phyloP scores from a whole-genome alignment of 805 yeast species.

The Cyberlindnera sargentensis region DNA sequence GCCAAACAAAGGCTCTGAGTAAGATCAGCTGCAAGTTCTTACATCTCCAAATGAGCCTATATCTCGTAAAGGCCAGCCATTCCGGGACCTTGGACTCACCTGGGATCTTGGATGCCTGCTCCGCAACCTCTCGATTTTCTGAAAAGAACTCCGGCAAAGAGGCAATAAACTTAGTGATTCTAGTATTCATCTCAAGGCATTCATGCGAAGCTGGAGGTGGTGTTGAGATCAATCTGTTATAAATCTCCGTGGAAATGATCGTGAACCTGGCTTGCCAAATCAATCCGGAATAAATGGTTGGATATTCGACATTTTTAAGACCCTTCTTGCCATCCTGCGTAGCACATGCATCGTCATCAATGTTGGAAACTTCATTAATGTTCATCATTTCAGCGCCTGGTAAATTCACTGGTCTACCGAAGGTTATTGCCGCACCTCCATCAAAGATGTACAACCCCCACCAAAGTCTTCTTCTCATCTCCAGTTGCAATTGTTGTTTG shows the following conservation, averaged over 20 bases:
- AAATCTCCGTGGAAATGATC: constrained; percentile 39
- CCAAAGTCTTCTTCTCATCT: constrained; percentile 56
- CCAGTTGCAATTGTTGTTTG: constrained; percentile 38
- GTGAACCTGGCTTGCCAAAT: constrained; percentile 49
- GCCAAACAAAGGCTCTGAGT: constrained; percentile 51
- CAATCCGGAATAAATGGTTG: constrained; percentile 53
- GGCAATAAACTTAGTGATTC: constrained; percentile 33
- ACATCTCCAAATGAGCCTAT: constrained; percentile 51
- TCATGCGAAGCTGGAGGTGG: constrained; percentile 43
- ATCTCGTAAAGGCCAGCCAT: constrained; percentile 50
- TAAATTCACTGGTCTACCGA: constrained; percentile 56
- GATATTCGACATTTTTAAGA: constrained; percentile 25
- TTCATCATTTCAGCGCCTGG: constrained; percentile 42
- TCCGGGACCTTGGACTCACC: constrained; percentile 27
- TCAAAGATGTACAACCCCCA: constrained; percentile 63
- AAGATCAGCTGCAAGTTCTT: constrained; percentile 48
- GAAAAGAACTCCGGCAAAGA: constrained; percentile 42
- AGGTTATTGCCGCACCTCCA: constrained; percentile 55
- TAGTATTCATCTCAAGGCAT: constrained; percentile 40
- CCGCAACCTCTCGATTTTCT: constrained; percentile 31
- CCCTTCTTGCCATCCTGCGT: constrained; percentile 11
- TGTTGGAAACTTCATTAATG: constrained; percentile 42
- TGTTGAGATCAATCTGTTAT: constrained; percentile 38
- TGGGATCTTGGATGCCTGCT: constrained; percentile 19
- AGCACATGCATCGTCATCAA: constrained; percentile 34